These are phyloP conservation scores for Trametes villosa DNA, from an alignment of 768 basidiomycete genomes.

Conservation along the genomic window DNA sequence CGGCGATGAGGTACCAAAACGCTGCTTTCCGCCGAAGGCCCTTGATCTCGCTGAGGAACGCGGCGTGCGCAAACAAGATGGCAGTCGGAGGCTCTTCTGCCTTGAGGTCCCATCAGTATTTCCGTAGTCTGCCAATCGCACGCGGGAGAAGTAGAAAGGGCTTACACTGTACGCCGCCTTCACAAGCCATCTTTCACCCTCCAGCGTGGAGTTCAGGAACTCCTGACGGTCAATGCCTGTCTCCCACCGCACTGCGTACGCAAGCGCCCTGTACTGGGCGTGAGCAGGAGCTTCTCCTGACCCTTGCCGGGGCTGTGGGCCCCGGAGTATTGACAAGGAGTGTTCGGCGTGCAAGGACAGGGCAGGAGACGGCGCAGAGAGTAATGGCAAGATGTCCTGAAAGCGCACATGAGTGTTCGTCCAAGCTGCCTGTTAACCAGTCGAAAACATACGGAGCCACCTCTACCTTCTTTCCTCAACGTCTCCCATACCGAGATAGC, in stretches of 20 bases:
- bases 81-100: slow-evolving; percentile 83
- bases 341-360: slow-evolving; percentile 63
- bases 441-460: slow-evolving; percentile 70
- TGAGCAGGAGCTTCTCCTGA: slow-evolving; percentile 55
- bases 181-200: slow-evolving; percentile 85
- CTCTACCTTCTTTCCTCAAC: slow-evolving; percentile 83
- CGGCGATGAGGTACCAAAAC: slow-evolving; percentile 79
- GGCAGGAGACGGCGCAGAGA: slow-evolving; percentile 69
- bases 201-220: slow-evolving; percentile 59
- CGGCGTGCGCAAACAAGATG: slow-evolving; percentile 81
- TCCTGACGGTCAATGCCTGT: slow-evolving; percentile 59
- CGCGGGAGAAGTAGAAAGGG: slow-evolving; percentile 17
- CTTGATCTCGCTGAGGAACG: slow-evolving; percentile 65
- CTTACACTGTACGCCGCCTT: slow-evolving; percentile 84
- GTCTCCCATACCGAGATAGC: slow-evolving; percentile 86
- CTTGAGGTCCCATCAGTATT: slow-evolving; percentile 45
- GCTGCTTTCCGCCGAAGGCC: slow-evolving; percentile 64
- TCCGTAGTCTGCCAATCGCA: not conserved
- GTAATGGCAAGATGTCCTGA: slow-evolving; percentile 82
- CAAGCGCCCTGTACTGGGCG: slow-evolving; percentile 69
- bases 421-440: slow-evolving; percentile 1
- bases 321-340: slow-evolving; percentile 53
- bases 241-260: slow-evolving; percentile 80
- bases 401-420: not conserved
- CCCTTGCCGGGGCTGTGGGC: slow-evolving; percentile 36